Percentiles rank a stretch among this genome's conserved stretches.
Evolutionary conservation across 106 monocot species (phyloP).

Genomic region (Acorus calamus): DNA sequence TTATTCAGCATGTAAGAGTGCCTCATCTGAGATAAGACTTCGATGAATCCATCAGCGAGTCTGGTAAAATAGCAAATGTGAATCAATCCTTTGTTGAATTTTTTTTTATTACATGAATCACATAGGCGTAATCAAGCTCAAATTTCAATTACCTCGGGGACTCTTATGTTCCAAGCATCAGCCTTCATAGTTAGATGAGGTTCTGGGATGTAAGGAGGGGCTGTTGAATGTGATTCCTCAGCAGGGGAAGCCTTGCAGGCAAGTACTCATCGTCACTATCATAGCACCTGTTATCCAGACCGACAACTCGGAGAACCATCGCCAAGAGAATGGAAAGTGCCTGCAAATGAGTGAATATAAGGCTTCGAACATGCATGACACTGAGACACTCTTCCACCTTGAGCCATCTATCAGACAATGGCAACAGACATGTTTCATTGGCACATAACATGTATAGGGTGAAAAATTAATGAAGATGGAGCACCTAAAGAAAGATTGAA

Average conservation of each 20-base stretch:
- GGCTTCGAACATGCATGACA: neutral
- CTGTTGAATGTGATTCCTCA: slow-evolving; percentile 44
- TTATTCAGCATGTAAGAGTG: too few relatives aligned
- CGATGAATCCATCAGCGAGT: too few relatives aligned
- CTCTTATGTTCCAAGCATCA: slow-evolving; percentile 29
- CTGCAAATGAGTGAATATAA: slow-evolving; percentile 17
- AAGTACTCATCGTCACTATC: slow-evolving; percentile 65
- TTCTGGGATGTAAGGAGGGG: slow-evolving; percentile 1
- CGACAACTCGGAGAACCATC: slow-evolving; percentile 55
- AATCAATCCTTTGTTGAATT: too few relatives aligned
- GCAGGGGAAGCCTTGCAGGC: slow-evolving; percentile 58
- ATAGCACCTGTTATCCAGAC: slow-evolving; percentile 45
- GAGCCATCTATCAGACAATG: too few relatives aligned
- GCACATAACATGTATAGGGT: too few relatives aligned
- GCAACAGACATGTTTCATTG: too few relatives aligned
- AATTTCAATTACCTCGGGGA: neutral
- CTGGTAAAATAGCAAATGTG: too few relatives aligned
- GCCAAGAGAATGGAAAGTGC: slow-evolving; percentile 48
- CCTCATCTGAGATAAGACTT: too few relatives aligned
- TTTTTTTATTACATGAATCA: too few relatives aligned
- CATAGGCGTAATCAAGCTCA: too few relatives aligned
- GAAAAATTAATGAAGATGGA: too few relatives aligned
- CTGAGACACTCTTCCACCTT: neutral
- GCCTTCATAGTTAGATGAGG: slow-evolving; percentile 15
- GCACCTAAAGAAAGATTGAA: too few relatives aligned